These are phyloP conservation scores for Termitomyces sp. DNA, from an alignment of 768 basidiomycete species.

Conservation along the genomic window DNA sequence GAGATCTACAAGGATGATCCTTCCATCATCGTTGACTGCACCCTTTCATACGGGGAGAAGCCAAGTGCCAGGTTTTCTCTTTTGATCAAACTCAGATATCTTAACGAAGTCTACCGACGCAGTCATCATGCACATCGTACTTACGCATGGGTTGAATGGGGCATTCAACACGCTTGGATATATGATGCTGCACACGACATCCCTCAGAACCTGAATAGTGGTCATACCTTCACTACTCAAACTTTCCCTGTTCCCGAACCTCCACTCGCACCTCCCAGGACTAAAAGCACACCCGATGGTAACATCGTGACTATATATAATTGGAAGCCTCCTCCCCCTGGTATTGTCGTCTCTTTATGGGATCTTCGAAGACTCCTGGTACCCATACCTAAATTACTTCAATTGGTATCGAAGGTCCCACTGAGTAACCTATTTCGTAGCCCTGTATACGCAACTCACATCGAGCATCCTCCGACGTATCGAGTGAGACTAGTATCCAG, in stretches of 20 bases:
- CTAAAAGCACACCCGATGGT: neutral
- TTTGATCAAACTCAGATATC: constrained; percentile 1
- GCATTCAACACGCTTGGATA: neutral
- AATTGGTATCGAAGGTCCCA: neutral
- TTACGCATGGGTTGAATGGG: neutral
- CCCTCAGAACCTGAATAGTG: neutral
- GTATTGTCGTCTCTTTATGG: constrained; percentile 1
- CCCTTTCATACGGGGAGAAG: neutral
- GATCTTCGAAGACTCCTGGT: neutral
- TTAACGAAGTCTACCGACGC: neutral
- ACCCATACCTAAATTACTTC: neutral
- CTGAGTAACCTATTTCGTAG: neutral
- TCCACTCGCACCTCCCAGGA: neutral
- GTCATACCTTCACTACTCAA: constrained; percentile 1
- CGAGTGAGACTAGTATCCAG: neutral
- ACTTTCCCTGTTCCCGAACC: neutral
- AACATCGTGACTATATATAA: neutral
- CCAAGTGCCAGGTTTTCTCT: neutral
- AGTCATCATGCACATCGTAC: neutral
- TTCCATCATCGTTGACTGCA: constrained; percentile 1
- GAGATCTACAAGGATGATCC: neutral
- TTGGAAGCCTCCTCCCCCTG: neutral
- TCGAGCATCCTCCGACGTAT: neutral
- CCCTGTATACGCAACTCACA: neutral
- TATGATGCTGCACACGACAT: neutral